These are phyloP conservation scores for Ampelomyces quisqualis DNA, from an alignment of 2,329 filamentous ascomycete species.

Conservation along the genomic window DNA sequence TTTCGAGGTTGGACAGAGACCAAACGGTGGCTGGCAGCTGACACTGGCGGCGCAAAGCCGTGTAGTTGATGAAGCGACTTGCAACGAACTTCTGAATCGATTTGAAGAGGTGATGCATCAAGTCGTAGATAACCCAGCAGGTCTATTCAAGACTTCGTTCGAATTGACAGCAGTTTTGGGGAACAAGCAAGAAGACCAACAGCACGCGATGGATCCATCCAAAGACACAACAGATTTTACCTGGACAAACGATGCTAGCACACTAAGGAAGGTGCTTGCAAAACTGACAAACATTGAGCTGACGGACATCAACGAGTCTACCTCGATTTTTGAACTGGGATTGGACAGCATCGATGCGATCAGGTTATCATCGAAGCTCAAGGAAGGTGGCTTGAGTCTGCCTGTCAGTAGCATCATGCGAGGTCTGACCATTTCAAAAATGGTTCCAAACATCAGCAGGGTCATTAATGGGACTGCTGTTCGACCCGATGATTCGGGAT, in stretches of 20 bases:
- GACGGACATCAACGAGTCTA: conserved; percentile 56
- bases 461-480: conserved; percentile 3
- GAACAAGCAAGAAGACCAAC: neutral
- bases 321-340: conserved; percentile 76
- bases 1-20: conserved; percentile 65
- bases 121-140: conserved; percentile 39
- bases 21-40: conserved; percentile 53
- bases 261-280: conserved; percentile 64
- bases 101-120: conserved; percentile 47
- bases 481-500: conserved; percentile 10
- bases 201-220: neutral
- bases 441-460: conserved; percentile 45
- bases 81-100: conserved; percentile 45
- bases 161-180: neutral
- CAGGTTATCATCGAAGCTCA: conserved; percentile 74
- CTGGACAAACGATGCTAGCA: conserved; percentile 59
- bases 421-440: conserved; percentile 65
- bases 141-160: conserved; percentile 17
- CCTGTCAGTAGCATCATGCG: conserved; percentile 77
- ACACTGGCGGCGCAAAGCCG: conserved; percentile 61
- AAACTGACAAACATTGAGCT: conserved; percentile 57
- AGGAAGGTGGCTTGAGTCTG: conserved; percentile 59
- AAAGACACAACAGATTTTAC: conserved; percentile 45
- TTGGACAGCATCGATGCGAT: conserved; percentile 92
- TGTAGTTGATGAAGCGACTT: conserved; percentile 40